A percentile compares a stretch with the other conserved stretches of the same genome.
Conservation (phyloP, 331 rosid genomes). For the Quercus phellos region DNA sequence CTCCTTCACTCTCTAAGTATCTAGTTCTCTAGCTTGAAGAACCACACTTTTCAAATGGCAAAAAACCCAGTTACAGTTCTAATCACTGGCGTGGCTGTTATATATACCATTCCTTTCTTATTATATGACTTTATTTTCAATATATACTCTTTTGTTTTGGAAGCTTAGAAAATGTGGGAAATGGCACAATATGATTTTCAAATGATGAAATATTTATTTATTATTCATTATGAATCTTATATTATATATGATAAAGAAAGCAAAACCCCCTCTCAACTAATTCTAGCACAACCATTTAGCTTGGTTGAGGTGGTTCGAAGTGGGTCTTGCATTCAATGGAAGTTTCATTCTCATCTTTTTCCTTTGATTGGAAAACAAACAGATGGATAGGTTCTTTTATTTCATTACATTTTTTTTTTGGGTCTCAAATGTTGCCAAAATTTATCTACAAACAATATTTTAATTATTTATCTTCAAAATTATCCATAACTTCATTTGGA, state of each 20-base stretch:
- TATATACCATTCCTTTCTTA: too few relatives aligned
- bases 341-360: not conserved
- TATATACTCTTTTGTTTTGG: not conserved
- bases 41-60: too few relatives aligned
- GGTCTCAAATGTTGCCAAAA: not conserved
- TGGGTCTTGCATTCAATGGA: not conserved
- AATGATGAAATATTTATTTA: not conserved
- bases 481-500: not conserved
- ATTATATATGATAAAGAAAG: not conserved
- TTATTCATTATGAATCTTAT: not conserved
- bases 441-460: not conserved
- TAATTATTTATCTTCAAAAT: not conserved
- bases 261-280: not conserved
- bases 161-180: not conserved
- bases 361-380: not conserved
- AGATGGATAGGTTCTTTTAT: constrained; percentile 21
- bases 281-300: not conserved
- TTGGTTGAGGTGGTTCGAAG: not conserved
- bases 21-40: too few relatives aligned
- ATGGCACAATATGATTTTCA: not conserved
- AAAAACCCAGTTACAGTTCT: too few relatives aligned
- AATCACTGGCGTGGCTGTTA: too few relatives aligned
- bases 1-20: too few relatives aligned
- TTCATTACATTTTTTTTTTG: too few relatives aligned
- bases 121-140: too few relatives aligned